phyloP scores from a whole-genome alignment of 768 basidiomycete genomes.

The Leucosporidium scottii region DNA sequence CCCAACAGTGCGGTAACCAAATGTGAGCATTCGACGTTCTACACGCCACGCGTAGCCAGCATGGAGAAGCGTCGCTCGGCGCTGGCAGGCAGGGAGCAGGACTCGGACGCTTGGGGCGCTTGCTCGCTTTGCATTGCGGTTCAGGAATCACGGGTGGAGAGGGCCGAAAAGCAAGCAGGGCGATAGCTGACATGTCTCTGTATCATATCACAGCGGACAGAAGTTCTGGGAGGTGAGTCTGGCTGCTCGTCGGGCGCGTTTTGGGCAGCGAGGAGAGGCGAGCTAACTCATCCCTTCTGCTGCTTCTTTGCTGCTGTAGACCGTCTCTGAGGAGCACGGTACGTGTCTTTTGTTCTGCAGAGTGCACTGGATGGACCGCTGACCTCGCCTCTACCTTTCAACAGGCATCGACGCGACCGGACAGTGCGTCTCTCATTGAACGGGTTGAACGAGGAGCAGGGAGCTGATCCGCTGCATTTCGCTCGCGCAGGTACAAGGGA shows the following conservation, averaged over 20 bases:
- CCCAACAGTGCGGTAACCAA: constrained; percentile 90
- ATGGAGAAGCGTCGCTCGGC: no score
- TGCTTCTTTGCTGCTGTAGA: neutral
- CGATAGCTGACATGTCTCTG: no score
- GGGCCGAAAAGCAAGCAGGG: no score
- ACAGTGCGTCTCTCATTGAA: constrained; percentile 2
- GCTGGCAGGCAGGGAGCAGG: no score
- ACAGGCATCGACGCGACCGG: constrained; percentile 21
- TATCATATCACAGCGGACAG: neutral
- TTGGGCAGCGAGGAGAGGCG: neutral
- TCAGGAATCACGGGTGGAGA: no score
- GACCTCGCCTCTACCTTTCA: neutral
- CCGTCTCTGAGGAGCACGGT: constrained; percentile 92
- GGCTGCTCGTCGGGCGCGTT: no score
- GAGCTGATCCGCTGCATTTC: constrained; percentile 43
- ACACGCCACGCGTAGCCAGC: no score
- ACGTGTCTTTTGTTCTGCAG: neutral
- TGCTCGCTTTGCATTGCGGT: no score
- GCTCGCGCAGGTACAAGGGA: constrained; percentile 61
- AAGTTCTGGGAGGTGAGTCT: constrained; percentile 9
- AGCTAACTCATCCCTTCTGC: neutral
- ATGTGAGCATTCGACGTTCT: constrained; percentile 46
- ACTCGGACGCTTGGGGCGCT: no score
- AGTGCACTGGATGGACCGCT: neutral
- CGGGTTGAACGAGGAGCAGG: no score